Conservation (phyloP, 805 yeast species). For the Torulaspora indica region DNA sequence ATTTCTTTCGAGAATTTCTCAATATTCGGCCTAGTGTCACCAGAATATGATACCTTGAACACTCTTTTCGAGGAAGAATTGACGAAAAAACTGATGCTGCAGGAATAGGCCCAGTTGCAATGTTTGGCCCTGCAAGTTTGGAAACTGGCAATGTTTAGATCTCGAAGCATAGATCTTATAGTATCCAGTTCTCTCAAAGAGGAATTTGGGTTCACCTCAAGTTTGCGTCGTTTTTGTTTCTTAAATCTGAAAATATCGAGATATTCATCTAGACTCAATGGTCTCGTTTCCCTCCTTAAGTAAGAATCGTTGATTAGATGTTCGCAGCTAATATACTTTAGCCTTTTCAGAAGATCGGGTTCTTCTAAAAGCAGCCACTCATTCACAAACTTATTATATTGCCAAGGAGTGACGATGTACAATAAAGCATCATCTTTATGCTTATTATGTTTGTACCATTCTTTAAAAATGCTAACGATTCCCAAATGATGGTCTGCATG, state of each 20-base stretch:
- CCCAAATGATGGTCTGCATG: slow-evolving; percentile 99
- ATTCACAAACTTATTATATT: slow-evolving; percentile 55
- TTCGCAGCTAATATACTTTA: slow-evolving; percentile 58
- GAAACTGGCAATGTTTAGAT: slow-evolving; percentile 43
- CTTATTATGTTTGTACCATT: slow-evolving; percentile 53
- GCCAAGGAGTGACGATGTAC: slow-evolving; percentile 70
- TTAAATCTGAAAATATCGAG: slow-evolving; percentile 8
- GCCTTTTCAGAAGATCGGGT: slow-evolving; percentile 38
- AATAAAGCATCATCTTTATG: slow-evolving; percentile 40
- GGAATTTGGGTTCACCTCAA: slow-evolving; percentile 24
- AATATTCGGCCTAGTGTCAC: slow-evolving; percentile 85
- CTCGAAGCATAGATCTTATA: slow-evolving; percentile 39
- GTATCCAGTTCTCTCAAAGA: slow-evolving; percentile 26
- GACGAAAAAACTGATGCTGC: slow-evolving; percentile 47
- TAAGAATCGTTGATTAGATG: slow-evolving; percentile 43
- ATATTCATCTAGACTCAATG: slow-evolving; percentile 29
- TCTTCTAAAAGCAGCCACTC: slow-evolving; percentile 62
- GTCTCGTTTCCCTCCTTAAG: slow-evolving; percentile 33
- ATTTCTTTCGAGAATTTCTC: slow-evolving; percentile 52
- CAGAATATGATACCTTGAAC: slow-evolving; percentile 82
- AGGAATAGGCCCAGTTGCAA: slow-evolving; percentile 76
- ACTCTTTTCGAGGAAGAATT: slow-evolving; percentile 22
- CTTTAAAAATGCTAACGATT: slow-evolving; percentile 57
- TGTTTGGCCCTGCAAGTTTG: slow-evolving; percentile 75
- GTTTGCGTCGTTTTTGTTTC: slow-evolving; percentile 24